Percentiles rank a stretch among this genome's conserved stretches.
Evolutionary conservation across 1,284 basidiomycete genomes (phyloP).

Genomic region (Puccinia horiana): DNA sequence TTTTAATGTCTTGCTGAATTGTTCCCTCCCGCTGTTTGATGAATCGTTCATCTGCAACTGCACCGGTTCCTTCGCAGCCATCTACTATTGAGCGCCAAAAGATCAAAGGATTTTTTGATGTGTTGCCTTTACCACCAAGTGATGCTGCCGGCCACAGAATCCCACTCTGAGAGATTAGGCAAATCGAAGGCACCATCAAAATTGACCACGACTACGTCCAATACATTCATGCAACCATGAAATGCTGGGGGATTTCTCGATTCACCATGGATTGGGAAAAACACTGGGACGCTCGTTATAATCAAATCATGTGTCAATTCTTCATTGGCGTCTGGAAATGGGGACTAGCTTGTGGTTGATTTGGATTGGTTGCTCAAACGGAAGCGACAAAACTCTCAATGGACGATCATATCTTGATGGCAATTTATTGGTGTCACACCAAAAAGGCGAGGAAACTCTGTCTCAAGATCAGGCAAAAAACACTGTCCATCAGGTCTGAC

Average conservation of each 20-base stretch:
- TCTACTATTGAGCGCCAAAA: neutral
- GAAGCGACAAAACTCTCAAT: slow-evolving; percentile 9
- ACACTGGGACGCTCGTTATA: no score
- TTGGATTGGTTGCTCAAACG: slow-evolving; percentile 21
- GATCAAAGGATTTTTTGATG: slow-evolving; percentile 22
- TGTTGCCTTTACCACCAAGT: neutral
- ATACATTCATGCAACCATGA: slow-evolving; percentile 41
- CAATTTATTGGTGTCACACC: slow-evolving; percentile 31
- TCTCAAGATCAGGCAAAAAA: slow-evolving; percentile 27
- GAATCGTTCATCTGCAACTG: slow-evolving; percentile 11
- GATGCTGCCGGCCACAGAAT: slow-evolving; percentile 18
- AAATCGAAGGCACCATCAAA: slow-evolving; percentile 19
- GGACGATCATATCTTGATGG: slow-evolving; percentile 28
- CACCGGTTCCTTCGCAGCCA: slow-evolving; percentile 21
- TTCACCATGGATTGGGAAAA: slow-evolving; percentile 37
- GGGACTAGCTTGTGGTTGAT: slow-evolving; percentile 8
- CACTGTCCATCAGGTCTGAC: neutral
- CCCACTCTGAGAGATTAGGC: neutral
- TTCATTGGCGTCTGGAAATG: slow-evolving; percentile 44
- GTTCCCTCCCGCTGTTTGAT: slow-evolving; percentile 14
- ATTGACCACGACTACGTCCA: slow-evolving; percentile 40
- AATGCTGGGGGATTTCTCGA: slow-evolving; percentile 26
- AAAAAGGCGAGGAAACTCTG: neutral
- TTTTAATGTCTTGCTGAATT: neutral
- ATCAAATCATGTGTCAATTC: no score